These are phyloP conservation scores for Hypoxylon sp. DNA, from an alignment of 2,329 filamentous ascomycete genomes.

Conservation along the genomic window DNA sequence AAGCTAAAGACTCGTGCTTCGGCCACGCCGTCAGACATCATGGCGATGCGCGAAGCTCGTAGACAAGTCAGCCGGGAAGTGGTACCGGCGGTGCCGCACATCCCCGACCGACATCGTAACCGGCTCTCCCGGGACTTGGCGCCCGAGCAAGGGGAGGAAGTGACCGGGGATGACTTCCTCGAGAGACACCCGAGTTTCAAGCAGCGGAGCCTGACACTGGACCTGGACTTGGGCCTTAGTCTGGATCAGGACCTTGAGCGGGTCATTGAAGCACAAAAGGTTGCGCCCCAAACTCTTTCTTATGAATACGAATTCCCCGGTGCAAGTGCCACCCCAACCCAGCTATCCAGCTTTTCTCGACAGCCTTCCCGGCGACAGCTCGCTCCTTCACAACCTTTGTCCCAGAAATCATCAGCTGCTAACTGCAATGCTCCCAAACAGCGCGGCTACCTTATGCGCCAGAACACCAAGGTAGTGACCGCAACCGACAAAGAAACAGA, in stretches of 20 bases:
- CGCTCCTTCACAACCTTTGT: slow-evolving; percentile 28
- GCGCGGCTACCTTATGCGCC: slow-evolving; percentile 98
- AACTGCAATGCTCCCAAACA: slow-evolving; percentile 71
- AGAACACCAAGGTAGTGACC: slow-evolving; percentile 96
- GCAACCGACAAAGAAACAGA: slow-evolving; percentile 80
- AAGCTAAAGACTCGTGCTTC: slow-evolving; percentile 87
- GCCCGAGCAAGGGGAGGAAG: slow-evolving; percentile 47
- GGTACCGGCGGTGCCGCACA: slow-evolving; percentile 61
- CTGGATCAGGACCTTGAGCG: slow-evolving; percentile 93
- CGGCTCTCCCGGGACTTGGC: slow-evolving; percentile 60
- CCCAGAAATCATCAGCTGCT: slow-evolving; percentile 59
- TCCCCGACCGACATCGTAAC: slow-evolving; percentile 67
- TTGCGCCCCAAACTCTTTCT: slow-evolving; percentile 61
- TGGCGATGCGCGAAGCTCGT: slow-evolving; percentile 85
- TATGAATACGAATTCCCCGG: slow-evolving; percentile 33
- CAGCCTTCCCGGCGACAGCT: slow-evolving; percentile 33
- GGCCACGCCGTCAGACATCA: slow-evolving; percentile 82
- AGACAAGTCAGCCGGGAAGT: slow-evolving; percentile 83
- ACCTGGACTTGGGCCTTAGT: slow-evolving; percentile 83
- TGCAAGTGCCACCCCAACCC: slow-evolving; percentile 50
- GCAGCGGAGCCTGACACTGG: slow-evolving; percentile 81
- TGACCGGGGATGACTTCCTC: slow-evolving; percentile 54
- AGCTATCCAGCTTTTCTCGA: slow-evolving; percentile 52
- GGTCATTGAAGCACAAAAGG: slow-evolving; percentile 97
- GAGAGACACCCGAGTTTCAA: slow-evolving; percentile 77